phyloP scores from a whole-genome alignment of 306 rosid species.

The Vigna nakashimae region DNA sequence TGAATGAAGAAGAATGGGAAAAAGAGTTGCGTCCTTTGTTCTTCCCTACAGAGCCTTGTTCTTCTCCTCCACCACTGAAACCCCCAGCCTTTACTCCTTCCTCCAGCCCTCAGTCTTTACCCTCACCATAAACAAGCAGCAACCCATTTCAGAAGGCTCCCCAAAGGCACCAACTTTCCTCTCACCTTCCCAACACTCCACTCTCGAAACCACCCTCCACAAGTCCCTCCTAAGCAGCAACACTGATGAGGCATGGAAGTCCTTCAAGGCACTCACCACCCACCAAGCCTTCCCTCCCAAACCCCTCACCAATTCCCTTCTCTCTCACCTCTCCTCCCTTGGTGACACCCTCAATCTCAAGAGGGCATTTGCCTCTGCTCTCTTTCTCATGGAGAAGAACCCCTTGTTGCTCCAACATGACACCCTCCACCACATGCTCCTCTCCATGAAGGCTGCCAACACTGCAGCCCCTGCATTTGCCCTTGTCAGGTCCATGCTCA shows the following conservation, averaged over 20 bases:
- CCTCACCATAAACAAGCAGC: conserved; percentile 45
- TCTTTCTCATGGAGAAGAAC: conserved; percentile 66
- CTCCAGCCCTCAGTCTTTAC: conserved; percentile 87
- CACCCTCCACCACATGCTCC: conserved; percentile 60
- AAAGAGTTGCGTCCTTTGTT: conserved; percentile 39
- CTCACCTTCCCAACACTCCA: conserved; percentile 47
- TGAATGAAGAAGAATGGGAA: conserved; percentile 56
- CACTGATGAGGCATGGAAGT: conserved; percentile 88
- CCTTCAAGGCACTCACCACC: conserved; percentile 78
- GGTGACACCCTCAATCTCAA: conserved; percentile 75
- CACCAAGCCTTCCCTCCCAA: conserved; percentile 73
- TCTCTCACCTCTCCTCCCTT: conserved; percentile 70
- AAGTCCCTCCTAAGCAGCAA: conserved; percentile 62
- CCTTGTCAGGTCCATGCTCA: conserved; percentile 70
- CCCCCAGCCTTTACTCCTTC: conserved; percentile 79
- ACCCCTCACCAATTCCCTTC: conserved; percentile 75
- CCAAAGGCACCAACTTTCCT: conserved; percentile 54
- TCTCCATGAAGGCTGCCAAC: conserved; percentile 71
- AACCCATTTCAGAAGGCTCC: conserved; percentile 34
- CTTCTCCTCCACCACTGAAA: conserved; percentile 61
- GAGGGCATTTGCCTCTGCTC: conserved; percentile 77
- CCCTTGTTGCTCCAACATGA: conserved; percentile 57
- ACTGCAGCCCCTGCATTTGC: conserved; percentile 86
- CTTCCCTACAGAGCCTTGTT: conserved; percentile 55
- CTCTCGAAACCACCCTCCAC: conserved; percentile 67